A percentile compares a stretch with the other conserved stretches of the same genome.
These are phyloP conservation scores for Poronia punctata DNA, from an alignment of 495 filamentous ascomycete genomes.

Conservation along the genomic window DNA sequence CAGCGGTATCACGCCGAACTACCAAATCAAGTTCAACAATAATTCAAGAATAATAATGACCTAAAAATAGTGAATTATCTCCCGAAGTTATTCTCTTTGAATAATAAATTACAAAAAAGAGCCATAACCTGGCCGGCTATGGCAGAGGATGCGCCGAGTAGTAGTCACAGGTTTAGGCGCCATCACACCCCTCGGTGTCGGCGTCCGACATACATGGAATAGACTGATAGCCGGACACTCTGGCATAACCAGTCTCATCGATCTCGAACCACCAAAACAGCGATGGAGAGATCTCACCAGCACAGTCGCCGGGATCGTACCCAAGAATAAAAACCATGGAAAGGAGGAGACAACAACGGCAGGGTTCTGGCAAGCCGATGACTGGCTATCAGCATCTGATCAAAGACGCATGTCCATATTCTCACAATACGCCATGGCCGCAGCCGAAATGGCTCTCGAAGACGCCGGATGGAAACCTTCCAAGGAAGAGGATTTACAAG, in stretches of 20 bases:
- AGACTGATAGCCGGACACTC: slow-evolving; percentile 71
- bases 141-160: slow-evolving; percentile 71
- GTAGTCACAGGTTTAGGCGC: slow-evolving; percentile 93
- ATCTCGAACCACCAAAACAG: slow-evolving; percentile 43
- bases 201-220: slow-evolving; percentile 70
- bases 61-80: too few relatives aligned
- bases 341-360: slow-evolving; percentile 3
- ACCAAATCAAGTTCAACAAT: too few relatives aligned
- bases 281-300: slow-evolving; percentile 65
- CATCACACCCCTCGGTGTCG: slow-evolving; percentile 84
- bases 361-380: slow-evolving; percentile 59
- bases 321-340: slow-evolving; percentile 22
- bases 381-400: slow-evolving; percentile 67
- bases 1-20: too few relatives aligned
- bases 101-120: too few relatives aligned
- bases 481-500: slow-evolving; percentile 54
- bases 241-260: slow-evolving; percentile 65
- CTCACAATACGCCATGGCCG: slow-evolving; percentile 83
- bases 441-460: slow-evolving; percentile 75
- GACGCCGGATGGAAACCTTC: slow-evolving; percentile 76
- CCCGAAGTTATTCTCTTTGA: too few relatives aligned
- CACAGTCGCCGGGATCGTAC: slow-evolving; percentile 78
- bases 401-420: slow-evolving; percentile 85
- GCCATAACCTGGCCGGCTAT: slow-evolving; percentile 16
- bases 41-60: too few relatives aligned